These are phyloP conservation scores for Umbilicus rupestris DNA, from an alignment of 164 flowering plant species.

Conservation along the genomic window DNA sequence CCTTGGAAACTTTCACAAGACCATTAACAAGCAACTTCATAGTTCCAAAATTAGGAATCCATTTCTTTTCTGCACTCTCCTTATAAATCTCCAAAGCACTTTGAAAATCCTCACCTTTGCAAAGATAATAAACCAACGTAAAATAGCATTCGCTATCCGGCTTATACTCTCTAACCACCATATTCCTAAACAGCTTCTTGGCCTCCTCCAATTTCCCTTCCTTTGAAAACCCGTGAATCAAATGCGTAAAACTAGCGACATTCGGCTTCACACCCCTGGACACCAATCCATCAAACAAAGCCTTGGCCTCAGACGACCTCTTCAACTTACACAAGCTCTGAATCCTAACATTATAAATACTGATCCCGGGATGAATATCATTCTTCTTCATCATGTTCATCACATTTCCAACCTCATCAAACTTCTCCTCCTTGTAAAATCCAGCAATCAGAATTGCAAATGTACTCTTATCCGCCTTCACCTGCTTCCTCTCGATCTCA, in stretches of 20 bases:
- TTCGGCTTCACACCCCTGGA: conserved; percentile 54
- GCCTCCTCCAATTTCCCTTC: conserved; percentile 71
- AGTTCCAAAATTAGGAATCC: conserved; percentile 61
- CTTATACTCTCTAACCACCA: conserved; percentile 33
- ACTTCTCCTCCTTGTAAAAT: conserved; percentile 58
- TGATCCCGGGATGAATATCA: conserved; percentile 23
- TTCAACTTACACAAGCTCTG: conserved; percentile 56
- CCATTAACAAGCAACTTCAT: conserved; percentile 72
- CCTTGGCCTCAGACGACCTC: conserved; percentile 58
- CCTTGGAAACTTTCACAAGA: conserved; percentile 44
- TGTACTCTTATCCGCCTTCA: conserved; percentile 43
- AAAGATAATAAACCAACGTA: conserved; percentile 46
- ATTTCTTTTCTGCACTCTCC: conserved; percentile 46
- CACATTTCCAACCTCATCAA: conserved; percentile 59
- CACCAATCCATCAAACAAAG: conserved; percentile 45
- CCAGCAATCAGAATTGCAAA: conserved; percentile 50
- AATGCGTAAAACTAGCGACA: conserved; percentile 35
- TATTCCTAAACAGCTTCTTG: conserved; percentile 38
- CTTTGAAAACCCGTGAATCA: conserved; percentile 68
- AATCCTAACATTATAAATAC: conserved; percentile 55
- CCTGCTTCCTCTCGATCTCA: conserved; percentile 55
- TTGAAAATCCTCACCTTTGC: conserved; percentile 51
- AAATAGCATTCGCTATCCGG: conserved; percentile 53
- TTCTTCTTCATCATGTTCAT: conserved; percentile 50
- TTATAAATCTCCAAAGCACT: conserved; percentile 40